Conservation (phyloP, 2,329 filamentous ascomycete species). For the Alternaria alternata region DNA sequence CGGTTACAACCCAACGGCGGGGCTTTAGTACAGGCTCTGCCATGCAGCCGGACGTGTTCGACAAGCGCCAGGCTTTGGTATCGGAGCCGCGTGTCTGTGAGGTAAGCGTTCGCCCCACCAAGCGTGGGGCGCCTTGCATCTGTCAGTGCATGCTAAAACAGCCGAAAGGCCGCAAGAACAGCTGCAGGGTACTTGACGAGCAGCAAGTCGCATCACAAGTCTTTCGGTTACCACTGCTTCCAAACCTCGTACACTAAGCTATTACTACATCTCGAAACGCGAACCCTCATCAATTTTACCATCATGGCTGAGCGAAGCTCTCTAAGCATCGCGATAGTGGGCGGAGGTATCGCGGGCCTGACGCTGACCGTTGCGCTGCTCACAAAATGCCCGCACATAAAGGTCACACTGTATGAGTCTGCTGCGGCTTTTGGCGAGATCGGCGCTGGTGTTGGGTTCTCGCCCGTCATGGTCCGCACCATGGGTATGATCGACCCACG, state of each 20-base stretch:
- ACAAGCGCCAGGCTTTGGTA: neutral
- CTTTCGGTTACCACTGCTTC: neutral
- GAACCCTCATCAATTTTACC: neutral
- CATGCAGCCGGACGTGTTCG: neutral
- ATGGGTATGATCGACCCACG: slow-evolving; percentile 54
- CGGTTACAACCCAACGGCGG: neutral
- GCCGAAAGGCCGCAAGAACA: neutral
- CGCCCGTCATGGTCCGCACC: slow-evolving; percentile 37
- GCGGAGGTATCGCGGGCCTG: slow-evolving; percentile 67
- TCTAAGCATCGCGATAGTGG: slow-evolving; percentile 62
- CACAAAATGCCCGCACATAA: slow-evolving; percentile 49
- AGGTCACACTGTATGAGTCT: slow-evolving; percentile 64
- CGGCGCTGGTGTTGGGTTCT: slow-evolving; percentile 65
- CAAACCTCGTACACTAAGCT: neutral
- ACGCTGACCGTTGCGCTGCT: slow-evolving; percentile 61
- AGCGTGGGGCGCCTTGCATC: neutral
- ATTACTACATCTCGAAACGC: neutral
- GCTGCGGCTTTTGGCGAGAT: slow-evolving; percentile 64
- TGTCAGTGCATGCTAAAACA: neutral
- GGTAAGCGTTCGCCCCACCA: neutral
- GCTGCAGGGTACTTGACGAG: neutral
- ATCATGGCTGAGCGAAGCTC: slow-evolving; percentile 11
- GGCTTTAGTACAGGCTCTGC: neutral
- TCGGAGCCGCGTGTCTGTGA: neutral
- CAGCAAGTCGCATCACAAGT: neutral